Evolutionary conservation across 176 grass and related monocot species (phyloP).

Genomic region (Guadua angustifolia): DNA sequence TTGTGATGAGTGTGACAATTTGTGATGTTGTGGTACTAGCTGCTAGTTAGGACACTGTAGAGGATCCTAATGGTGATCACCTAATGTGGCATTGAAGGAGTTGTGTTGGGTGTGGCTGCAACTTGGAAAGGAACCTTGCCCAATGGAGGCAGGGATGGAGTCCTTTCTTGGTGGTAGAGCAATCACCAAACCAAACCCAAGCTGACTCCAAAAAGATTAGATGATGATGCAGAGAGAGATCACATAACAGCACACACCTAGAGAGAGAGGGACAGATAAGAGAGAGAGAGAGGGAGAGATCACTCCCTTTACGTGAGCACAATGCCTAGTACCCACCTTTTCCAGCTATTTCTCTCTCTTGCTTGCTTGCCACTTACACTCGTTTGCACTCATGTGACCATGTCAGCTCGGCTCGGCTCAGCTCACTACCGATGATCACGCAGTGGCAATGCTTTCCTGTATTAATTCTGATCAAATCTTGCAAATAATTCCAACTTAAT

Average conservation of each 20-base stretch:
- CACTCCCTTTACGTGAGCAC: constrained; percentile 74
- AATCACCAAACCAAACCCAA: constrained; percentile 47
- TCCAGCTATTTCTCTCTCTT: constrained; percentile 35
- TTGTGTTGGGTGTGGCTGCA: constrained; percentile 32
- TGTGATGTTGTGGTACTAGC: not conserved
- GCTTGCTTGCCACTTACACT: constrained; percentile 48
- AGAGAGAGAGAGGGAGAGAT: not conserved
- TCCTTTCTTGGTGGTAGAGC: constrained; percentile 55
- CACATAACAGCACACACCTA: not conserved
- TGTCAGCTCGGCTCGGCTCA: constrained; percentile 18
- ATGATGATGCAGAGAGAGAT: constrained; percentile 29
- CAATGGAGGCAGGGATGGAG: not conserved
- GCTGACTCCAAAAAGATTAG: constrained; percentile 42
- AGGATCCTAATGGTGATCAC: constrained; percentile 10
- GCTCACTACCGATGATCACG: constrained; percentile 2
- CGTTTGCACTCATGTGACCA: constrained; percentile 52
- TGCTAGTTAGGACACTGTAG: not conserved
- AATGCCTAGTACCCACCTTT: constrained; percentile 50
- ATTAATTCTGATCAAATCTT: not conserved
- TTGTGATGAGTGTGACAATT: not conserved
- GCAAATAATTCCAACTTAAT: not conserved
- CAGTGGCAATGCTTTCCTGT: not conserved
- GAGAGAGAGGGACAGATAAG: not conserved
- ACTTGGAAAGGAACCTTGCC: constrained; percentile 17
- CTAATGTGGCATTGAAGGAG: constrained; percentile 23